A percentile compares a stretch with the other conserved stretches of the same genome.
Conservation (phyloP, 2,329 filamentous ascomycete species). For the Diaporthe nobilis region DNA sequence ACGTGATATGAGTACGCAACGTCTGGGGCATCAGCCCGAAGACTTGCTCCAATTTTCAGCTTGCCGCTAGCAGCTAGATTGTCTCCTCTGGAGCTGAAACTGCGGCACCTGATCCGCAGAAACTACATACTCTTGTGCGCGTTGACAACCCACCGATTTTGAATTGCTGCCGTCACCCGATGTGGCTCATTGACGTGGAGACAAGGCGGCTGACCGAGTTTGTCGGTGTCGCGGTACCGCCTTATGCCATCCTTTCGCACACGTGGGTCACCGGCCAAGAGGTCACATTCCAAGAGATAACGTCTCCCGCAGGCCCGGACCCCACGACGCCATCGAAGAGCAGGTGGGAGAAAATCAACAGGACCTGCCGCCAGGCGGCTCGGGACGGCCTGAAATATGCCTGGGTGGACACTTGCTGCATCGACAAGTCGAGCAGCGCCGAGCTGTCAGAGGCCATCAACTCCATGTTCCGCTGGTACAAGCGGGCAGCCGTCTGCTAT, state of each 20-base stretch:
- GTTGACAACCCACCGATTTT: neutral
- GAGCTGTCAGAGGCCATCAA: conserved; percentile 40
- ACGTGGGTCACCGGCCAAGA: conserved; percentile 35
- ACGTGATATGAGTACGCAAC: neutral
- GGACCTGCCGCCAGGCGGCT: conserved; percentile 17
- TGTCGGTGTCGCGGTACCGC: conserved; percentile 9
- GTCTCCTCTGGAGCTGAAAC: neutral
- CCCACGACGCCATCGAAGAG: neutral
- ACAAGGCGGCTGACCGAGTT: conserved; percentile 34
- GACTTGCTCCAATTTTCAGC: neutral
- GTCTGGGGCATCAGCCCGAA: neutral
- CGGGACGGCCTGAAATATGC: conserved; percentile 19
- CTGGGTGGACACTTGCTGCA: conserved; percentile 41
- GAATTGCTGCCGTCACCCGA: neutral
- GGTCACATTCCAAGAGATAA: conserved; percentile 35
- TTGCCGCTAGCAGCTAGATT: neutral
- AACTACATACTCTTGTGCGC: neutral
- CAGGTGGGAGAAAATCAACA: conserved; percentile 29
- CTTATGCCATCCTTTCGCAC: conserved; percentile 37
- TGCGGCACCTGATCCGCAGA: neutral
- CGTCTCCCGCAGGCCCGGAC: neutral
- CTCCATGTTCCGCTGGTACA: conserved; percentile 40
- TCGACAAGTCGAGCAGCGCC: conserved; percentile 40
- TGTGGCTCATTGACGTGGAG: conserved; percentile 35
- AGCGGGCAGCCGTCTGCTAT: conserved; percentile 31